Conservation (phyloP, 2,329 filamentous ascomycete genomes). For the Aspergillus vadensis region DNA sequence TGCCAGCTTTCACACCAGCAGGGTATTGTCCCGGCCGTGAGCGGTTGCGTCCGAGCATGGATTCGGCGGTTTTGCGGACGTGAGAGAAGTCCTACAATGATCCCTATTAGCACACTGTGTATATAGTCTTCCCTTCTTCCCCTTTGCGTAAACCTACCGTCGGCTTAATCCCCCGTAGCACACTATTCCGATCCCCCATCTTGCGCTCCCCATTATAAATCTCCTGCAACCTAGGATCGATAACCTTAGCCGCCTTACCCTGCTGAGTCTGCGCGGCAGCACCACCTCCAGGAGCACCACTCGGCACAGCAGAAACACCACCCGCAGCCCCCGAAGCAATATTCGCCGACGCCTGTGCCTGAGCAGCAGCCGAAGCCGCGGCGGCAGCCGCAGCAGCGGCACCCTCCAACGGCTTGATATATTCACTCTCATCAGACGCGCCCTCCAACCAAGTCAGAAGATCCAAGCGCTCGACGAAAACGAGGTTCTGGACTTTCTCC, state of each 20-base stretch:
- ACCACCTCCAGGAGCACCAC: slow-evolving; percentile 45
- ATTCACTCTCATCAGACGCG: slow-evolving; percentile 85
- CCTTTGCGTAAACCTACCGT: slow-evolving; percentile 58
- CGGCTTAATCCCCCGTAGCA: slow-evolving; percentile 82
- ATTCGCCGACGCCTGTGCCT: slow-evolving; percentile 49
- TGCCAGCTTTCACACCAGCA: slow-evolving; percentile 36
- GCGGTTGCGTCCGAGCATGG: slow-evolving; percentile 66
- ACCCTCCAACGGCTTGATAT: slow-evolving; percentile 80
- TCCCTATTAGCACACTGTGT: slow-evolving; percentile 1
- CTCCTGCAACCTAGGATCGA: slow-evolving; percentile 79
- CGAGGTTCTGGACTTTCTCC: slow-evolving; percentile 79
- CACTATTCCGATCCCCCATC: slow-evolving; percentile 89
- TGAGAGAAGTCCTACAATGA: slow-evolving; percentile 80
- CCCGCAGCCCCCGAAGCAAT: slow-evolving; percentile 55
- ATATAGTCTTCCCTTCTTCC: not conserved
- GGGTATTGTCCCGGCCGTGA: slow-evolving; percentile 40
- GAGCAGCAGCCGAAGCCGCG: slow-evolving; percentile 40
- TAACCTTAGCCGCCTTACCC: slow-evolving; percentile 62
- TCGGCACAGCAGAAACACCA: slow-evolving; percentile 42
- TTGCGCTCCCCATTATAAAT: slow-evolving; percentile 91
- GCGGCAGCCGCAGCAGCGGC: slow-evolving; percentile 49
- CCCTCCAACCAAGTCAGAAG: slow-evolving; percentile 92
- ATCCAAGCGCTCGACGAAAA: slow-evolving; percentile 89
- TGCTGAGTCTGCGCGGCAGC: slow-evolving; percentile 28
- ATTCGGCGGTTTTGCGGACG: slow-evolving; percentile 79